phyloP scores from a whole-genome alignment of 441 rosid genomes.

The Erysimum pusillum region DNA sequence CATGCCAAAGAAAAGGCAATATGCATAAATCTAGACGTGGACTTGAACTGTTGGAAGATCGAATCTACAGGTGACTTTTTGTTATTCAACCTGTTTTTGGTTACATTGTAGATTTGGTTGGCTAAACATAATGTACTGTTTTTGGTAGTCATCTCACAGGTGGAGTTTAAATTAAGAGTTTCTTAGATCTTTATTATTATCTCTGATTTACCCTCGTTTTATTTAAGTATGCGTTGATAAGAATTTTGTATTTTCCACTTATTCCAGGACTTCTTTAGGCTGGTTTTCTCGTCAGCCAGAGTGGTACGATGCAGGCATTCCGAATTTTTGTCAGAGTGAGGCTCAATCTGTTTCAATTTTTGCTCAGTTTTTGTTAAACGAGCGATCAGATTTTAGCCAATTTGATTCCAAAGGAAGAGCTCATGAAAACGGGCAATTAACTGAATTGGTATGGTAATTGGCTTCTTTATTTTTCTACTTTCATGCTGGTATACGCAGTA shows the following conservation, averaged over 20 bases:
- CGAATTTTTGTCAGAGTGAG: constrained; percentile 75
- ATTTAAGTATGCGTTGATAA: too few species aligned
- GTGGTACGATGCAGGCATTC: constrained; percentile 68
- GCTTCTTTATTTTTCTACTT: constrained; percentile 13
- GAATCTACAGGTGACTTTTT: constrained; percentile 78
- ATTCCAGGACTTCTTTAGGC: constrained; percentile 80
- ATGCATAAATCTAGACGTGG: constrained; percentile 88
- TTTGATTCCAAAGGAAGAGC: constrained; percentile 59
- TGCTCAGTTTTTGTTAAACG: constrained; percentile 67
- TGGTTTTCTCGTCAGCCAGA: constrained; percentile 95
- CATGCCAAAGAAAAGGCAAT: constrained; percentile 85
- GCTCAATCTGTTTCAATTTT: constrained; percentile 79
- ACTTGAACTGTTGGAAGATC: constrained; percentile 92
- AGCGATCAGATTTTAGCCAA: constrained; percentile 58
- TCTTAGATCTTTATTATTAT: too few species aligned
- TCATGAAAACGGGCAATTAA: constrained; percentile 58
- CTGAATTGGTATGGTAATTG: constrained; percentile 60
- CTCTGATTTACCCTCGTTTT: too few species aligned
- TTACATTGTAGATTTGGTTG: constrained; percentile 83
- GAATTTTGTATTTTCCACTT: constrained; percentile 27
- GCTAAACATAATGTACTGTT: constrained; percentile 86
- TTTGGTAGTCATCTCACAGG: too few species aligned
- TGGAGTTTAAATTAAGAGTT: too few species aligned
- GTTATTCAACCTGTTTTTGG: constrained; percentile 79
- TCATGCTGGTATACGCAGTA: background rate